Evolutionary conservation across 805 yeast species (phyloP).

Genomic region (Hanseniaspora clermontiae): DNA sequence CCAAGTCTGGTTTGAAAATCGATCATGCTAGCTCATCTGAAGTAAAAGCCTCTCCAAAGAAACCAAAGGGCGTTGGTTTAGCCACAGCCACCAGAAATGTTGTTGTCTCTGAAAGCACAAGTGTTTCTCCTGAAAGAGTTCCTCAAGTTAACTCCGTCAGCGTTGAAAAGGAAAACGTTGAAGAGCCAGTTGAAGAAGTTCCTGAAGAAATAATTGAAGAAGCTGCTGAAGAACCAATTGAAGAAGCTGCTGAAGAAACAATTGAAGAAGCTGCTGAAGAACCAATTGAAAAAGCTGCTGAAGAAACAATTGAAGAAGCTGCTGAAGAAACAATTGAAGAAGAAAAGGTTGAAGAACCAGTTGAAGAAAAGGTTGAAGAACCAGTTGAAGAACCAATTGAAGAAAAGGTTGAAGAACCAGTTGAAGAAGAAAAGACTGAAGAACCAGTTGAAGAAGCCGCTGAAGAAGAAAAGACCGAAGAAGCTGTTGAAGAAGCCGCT

Average conservation of each 20-base stretch:
- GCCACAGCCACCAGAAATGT: slow-evolving; percentile 10
- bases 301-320: slow-evolving; percentile 12
- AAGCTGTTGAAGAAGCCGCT: slow-evolving; percentile 1
- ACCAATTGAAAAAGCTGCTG: slow-evolving; percentile 7
- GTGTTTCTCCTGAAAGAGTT: neutral
- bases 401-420: neutral
- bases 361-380: neutral
- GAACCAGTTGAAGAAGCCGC: neutral
- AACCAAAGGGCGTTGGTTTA: neutral
- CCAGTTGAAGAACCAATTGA: neutral
- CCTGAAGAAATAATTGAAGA: slow-evolving; percentile 16
- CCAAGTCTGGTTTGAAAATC: slow-evolving; percentile 12
- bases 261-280: neutral
- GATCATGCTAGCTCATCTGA: neutral
- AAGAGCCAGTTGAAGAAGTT: slow-evolving; percentile 5
- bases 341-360: neutral
- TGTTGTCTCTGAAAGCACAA: slow-evolving; percentile 6
- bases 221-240: slow-evolving; percentile 4
- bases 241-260: slow-evolving; percentile 4
- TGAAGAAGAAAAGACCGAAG: slow-evolving; percentile 11
- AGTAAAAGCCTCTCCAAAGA: neutral
- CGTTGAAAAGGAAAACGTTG: slow-evolving; percentile 5
- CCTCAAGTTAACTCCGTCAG: slow-evolving; percentile 9
- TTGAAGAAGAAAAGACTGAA: neutral
- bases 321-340: neutral